phyloP scores from a whole-genome alignment of 805 yeast species.

The Grigorovia jiainica region DNA sequence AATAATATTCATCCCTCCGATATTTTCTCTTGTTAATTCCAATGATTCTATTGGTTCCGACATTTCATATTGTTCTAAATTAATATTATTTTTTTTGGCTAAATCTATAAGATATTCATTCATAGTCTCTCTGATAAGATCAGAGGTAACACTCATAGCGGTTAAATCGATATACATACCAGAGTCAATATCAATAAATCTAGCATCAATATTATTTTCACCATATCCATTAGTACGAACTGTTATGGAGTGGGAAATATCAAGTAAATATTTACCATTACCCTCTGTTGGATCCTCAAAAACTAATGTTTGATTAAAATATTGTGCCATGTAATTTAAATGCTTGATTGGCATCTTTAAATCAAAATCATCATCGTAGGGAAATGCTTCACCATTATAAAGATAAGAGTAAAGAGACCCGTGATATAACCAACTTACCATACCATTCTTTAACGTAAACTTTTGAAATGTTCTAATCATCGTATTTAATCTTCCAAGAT shows the following conservation, averaged over 20 bases:
- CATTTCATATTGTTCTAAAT: background rate
- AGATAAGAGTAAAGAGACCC: slow-evolving; percentile 57
- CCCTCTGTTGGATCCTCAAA: slow-evolving; percentile 44
- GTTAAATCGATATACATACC: slow-evolving; percentile 71
- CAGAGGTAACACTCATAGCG: slow-evolving; percentile 42
- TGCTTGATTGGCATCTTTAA: slow-evolving; percentile 49
- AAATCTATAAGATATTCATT: slow-evolving; percentile 2
- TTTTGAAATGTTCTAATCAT: slow-evolving; percentile 43
- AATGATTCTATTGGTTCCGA: background rate
- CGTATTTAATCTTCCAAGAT: slow-evolving; percentile 30
- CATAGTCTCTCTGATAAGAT: slow-evolving; percentile 8
- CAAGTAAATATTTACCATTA: slow-evolving; percentile 46
- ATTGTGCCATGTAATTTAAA: slow-evolving; percentile 36
- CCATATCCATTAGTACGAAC: slow-evolving; percentile 51
- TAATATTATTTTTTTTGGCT: background rate
- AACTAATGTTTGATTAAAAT: slow-evolving; percentile 34
- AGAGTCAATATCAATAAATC: slow-evolving; percentile 61
- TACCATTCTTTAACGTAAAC: slow-evolving; percentile 37
- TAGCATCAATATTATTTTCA: slow-evolving; percentile 56
- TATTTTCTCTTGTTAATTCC: slow-evolving; percentile 3
- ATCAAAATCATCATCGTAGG: slow-evolving; percentile 63
- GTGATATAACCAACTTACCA: slow-evolving; percentile 55
- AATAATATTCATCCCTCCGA: slow-evolving; percentile 5
- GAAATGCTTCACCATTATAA: slow-evolving; percentile 53
- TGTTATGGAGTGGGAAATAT: slow-evolving; percentile 42